Percentiles rank a stretch among this genome's conserved stretches.
phyloP scores from a whole-genome alignment of 2,329 filamentous ascomycete genomes.

The Geosmithia flava region DNA sequence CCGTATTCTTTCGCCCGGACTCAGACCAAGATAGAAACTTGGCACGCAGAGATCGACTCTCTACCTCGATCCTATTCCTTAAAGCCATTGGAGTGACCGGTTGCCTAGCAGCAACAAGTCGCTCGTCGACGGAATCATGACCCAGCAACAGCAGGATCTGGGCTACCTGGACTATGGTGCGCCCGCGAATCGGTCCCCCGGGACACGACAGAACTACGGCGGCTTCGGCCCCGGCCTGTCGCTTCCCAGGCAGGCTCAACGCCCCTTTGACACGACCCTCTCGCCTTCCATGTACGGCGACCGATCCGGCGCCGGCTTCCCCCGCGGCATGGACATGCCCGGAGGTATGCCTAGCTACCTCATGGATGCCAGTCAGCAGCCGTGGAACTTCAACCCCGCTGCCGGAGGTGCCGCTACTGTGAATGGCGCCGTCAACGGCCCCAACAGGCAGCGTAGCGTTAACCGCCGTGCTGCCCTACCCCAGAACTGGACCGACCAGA shows the following conservation, averaged over 20 bases:
- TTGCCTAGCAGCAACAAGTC: background rate
- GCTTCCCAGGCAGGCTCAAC: slow-evolving; percentile 43
- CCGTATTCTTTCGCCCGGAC: background rate
- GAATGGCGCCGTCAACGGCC: slow-evolving; percentile 52
- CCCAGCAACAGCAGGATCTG: slow-evolving; percentile 48
- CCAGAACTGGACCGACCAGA: slow-evolving; percentile 40
- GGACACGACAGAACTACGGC: slow-evolving; percentile 47
- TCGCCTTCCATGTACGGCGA: slow-evolving; percentile 60
- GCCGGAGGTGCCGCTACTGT: slow-evolving; percentile 53
- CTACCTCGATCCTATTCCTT: background rate
- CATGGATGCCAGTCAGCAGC: slow-evolving; percentile 62
- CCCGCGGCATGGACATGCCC: slow-evolving; percentile 41
- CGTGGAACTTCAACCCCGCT: slow-evolving; percentile 55
- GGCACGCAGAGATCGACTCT: background rate
- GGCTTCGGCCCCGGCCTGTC: slow-evolving; percentile 37
- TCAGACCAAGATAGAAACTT: background rate
- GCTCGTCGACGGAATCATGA: slow-evolving; percentile 14
- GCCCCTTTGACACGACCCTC: slow-evolving; percentile 66
- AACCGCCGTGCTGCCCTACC: slow-evolving; percentile 54
- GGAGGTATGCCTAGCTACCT: slow-evolving; percentile 33
- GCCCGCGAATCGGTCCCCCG: slow-evolving; percentile 51
- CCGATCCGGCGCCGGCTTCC: slow-evolving; percentile 38
- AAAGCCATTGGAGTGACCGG: background rate
- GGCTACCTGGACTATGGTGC: slow-evolving; percentile 56
- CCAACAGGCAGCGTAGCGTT: slow-evolving; percentile 41